Evolutionary conservation across 2,329 filamentous ascomycete species (phyloP).

Genomic region (Tolypocladium inflatum): DNA sequence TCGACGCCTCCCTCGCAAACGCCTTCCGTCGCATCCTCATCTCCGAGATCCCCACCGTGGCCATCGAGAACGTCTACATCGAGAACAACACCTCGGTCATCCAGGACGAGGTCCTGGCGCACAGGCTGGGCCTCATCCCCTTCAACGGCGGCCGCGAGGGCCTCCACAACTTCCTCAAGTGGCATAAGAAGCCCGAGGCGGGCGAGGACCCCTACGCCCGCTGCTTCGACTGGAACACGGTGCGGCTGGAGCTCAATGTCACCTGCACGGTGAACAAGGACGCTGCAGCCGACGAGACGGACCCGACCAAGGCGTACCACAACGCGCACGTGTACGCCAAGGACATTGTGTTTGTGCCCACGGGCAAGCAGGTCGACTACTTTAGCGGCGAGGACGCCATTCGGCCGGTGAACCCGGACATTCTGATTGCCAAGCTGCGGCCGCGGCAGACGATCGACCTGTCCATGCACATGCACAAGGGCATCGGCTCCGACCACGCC

Average conservation of each 20-base stretch:
- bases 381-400: constrained; percentile 64
- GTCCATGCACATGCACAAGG: constrained; percentile 90
- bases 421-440: constrained; percentile 86
- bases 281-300: constrained; percentile 62
- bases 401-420: constrained; percentile 76
- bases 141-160: constrained; percentile 72
- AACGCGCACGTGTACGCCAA: constrained; percentile 75
- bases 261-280: constrained; percentile 72
- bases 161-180: constrained; percentile 68
- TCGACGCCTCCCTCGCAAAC: constrained; percentile 91
- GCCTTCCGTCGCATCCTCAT: constrained; percentile 95
- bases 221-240: constrained; percentile 75
- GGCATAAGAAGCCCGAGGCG: constrained; percentile 61
- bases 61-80: constrained; percentile 88
- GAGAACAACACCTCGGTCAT: constrained; percentile 97
- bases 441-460: constrained; percentile 82
- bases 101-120: constrained; percentile 91
- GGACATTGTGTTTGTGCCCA: constrained; percentile 67
- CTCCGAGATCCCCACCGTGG: constrained; percentile 86
- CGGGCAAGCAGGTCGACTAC: constrained; percentile 60
- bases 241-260: constrained; percentile 67
- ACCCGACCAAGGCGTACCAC: constrained; percentile 76
- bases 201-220: constrained; percentile 52
- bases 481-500: constrained; percentile 85
- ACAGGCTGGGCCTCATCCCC: constrained; percentile 82